A percentile compares a stretch with the other conserved stretches of the same genome.
These are phyloP conservation scores for Mucor irregularis DNA, from an alignment of 371 early-diverging fungal species.

Conservation along the genomic window DNA sequence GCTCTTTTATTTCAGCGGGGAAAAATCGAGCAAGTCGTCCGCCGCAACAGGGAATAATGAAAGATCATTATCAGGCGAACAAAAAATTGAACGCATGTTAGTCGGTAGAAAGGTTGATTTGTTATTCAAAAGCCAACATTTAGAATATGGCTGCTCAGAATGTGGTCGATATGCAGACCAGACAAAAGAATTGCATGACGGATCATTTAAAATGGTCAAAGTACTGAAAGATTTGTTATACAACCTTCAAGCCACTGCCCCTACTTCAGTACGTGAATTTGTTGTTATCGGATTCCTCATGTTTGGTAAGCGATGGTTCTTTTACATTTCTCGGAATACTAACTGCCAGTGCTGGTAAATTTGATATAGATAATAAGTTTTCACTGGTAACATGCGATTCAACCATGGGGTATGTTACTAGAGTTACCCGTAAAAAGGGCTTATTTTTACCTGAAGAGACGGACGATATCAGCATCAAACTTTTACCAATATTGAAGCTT, in stretches of 20 bases:
- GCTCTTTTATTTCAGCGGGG: conserved; percentile 7
- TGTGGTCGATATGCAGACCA: conserved; percentile 13
- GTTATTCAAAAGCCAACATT: conserved; percentile 9
- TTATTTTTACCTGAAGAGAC: conserved; percentile 12
- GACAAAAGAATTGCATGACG: conserved; percentile 10
- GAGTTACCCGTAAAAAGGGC: conserved; percentile 3
- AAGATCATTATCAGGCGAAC: conserved; percentile 6
- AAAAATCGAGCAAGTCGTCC: conserved; percentile 10
- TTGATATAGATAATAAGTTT: conserved; percentile 12
- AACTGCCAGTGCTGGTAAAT: conserved; percentile 7
- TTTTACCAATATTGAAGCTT: conserved; percentile 7
- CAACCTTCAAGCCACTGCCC: conserved; percentile 6
- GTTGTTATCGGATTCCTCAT: conserved; percentile 8
- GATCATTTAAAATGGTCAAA: conserved; percentile 13
- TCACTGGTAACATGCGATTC: conserved; percentile 9
- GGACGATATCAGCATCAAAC: conserved; percentile 7
- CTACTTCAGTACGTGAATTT: conserved; percentile 12
- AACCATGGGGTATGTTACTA: conserved; percentile 5
- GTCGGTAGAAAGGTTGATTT: conserved; percentile 14
- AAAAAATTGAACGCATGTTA: conserved; percentile 4
- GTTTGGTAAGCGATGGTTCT: conserved; percentile 11
- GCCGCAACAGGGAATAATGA: conserved; percentile 4
- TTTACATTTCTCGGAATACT: conserved; percentile 10
- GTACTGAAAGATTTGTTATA: conserved; percentile 16
- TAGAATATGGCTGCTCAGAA: conserved; percentile 17